phyloP scores from a whole-genome alignment of 2,329 filamentous ascomycete species.

The Exophiala sp. region DNA sequence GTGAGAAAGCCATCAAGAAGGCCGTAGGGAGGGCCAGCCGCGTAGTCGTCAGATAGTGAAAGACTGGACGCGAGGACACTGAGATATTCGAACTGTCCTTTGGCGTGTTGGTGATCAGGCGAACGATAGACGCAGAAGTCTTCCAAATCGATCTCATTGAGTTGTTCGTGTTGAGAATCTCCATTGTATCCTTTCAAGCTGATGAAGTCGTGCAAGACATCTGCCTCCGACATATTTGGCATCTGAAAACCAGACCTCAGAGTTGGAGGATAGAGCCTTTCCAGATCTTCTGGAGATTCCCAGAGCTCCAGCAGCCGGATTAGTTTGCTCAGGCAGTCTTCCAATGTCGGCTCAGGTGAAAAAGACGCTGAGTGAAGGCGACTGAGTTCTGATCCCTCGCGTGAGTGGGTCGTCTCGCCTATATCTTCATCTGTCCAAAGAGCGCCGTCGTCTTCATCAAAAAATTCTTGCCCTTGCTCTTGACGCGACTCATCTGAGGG shows the following conservation, averaged over 20 bases:
- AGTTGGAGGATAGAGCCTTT: constrained; percentile 5
- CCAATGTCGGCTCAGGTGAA: background rate
- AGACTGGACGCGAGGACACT: background rate
- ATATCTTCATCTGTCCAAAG: too few species aligned
- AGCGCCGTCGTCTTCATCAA: too few species aligned
- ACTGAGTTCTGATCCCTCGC: background rate
- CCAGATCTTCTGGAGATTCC: constrained; percentile 11
- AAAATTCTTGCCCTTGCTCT: too few species aligned
- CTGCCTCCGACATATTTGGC: background rate
- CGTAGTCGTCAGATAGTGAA: background rate
- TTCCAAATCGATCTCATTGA: constrained; percentile 48
- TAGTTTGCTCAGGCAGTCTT: background rate
- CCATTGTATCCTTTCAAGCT: background rate
- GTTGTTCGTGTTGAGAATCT: constrained; percentile 15
- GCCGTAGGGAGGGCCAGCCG: background rate
- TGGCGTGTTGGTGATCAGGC: constrained; percentile 48
- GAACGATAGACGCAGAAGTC: constrained; percentile 58
- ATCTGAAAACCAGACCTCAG: background rate
- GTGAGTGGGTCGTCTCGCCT: too few species aligned
- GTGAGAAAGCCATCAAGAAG: constrained; percentile 57
- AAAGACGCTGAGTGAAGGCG: background rate
- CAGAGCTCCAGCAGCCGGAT: background rate
- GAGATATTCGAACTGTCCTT: constrained; percentile 39
- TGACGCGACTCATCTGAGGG: too few species aligned
- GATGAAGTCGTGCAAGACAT: background rate